Conservation (phyloP, 2,329 filamentous ascomycete genomes). For the Trichoderma guizhouense region DNA sequence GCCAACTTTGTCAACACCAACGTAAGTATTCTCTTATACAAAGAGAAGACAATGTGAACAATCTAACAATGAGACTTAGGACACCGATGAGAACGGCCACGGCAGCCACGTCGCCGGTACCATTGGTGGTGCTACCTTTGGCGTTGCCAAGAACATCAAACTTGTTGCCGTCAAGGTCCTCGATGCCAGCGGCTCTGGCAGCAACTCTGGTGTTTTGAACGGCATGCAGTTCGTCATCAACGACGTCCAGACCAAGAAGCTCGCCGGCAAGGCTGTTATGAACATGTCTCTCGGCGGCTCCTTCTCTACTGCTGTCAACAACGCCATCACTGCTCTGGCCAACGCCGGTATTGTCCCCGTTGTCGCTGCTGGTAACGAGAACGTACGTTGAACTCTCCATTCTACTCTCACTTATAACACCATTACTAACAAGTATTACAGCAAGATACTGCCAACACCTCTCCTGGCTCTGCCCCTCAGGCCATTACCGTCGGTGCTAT, state of each 20-base stretch:
- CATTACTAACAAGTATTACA: slow-evolving; percentile 19
- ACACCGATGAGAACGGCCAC: slow-evolving; percentile 59
- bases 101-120: slow-evolving; percentile 63
- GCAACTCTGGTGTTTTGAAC: slow-evolving; percentile 46
- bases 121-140: slow-evolving; percentile 57
- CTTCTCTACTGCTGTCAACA: slow-evolving; percentile 49
- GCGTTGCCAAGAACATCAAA: slow-evolving; percentile 57
- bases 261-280: slow-evolving; percentile 55
- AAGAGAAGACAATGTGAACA: background rate
- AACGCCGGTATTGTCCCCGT: slow-evolving; percentile 53
- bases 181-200: slow-evolving; percentile 39
- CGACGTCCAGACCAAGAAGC: slow-evolving; percentile 41
- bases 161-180: slow-evolving; percentile 61
- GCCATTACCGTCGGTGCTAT: slow-evolving; percentile 61
- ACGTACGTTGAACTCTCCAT: slow-evolving; percentile 29
- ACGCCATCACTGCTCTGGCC: slow-evolving; percentile 49
- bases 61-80: slow-evolving; percentile 25
- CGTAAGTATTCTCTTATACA: slow-evolving; percentile 33
- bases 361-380: slow-evolving; percentile 60
- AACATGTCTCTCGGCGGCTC: slow-evolving; percentile 61
- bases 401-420: background rate
- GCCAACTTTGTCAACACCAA: slow-evolving; percentile 50
- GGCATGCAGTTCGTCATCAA: slow-evolving; percentile 55
- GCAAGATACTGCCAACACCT: slow-evolving; percentile 48
- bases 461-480: slow-evolving; percentile 52